Conservation (phyloP, 768 basidiomycete species). For the Tricholoma matsutake region DNA sequence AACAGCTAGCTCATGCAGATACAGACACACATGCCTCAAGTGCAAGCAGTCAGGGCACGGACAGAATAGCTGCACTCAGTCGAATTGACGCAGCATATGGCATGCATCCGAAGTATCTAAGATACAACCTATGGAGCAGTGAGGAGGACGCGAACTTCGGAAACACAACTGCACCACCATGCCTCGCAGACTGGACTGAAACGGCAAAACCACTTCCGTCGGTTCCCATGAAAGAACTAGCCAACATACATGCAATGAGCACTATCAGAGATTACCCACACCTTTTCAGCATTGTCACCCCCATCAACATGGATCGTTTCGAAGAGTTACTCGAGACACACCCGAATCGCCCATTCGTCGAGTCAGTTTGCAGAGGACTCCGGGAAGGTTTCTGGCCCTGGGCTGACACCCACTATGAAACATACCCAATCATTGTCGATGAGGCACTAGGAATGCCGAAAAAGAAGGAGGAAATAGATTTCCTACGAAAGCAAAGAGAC, state of each 20-base stretch:
- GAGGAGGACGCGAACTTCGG: slow-evolving; percentile 18
- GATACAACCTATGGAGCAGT: too few relatives aligned
- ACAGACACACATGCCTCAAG: slow-evolving; percentile 1
- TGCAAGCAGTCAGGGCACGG: not conserved
- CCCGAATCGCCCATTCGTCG: slow-evolving; percentile 34
- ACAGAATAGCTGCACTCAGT: too few relatives aligned
- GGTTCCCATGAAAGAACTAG: slow-evolving; percentile 11
- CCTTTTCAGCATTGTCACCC: slow-evolving; percentile 36
- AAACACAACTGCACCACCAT: not conserved
- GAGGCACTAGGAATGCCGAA: too few relatives aligned
- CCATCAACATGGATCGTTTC: too few relatives aligned
- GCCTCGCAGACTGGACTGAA: too few relatives aligned
- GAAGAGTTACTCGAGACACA: slow-evolving; percentile 28
- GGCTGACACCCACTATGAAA: slow-evolving; percentile 10
- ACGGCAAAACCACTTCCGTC: too few relatives aligned
- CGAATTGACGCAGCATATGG: too few relatives aligned
- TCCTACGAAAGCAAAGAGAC: slow-evolving; percentile 19
- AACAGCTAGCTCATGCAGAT: not conserved
- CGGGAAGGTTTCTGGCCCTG: too few relatives aligned
- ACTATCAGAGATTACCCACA: slow-evolving; percentile 24
- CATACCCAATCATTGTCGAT: not conserved
- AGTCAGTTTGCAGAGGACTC: too few relatives aligned
- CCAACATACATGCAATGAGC: slow-evolving; percentile 9
- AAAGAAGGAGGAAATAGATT: slow-evolving; percentile 3
- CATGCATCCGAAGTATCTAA: too few relatives aligned